Percentiles rank a stretch among this genome's conserved stretches.
Evolutionary conservation across 1,284 basidiomycete genomes (phyloP).

Genomic region (Naganishia liquefaciens): DNA sequence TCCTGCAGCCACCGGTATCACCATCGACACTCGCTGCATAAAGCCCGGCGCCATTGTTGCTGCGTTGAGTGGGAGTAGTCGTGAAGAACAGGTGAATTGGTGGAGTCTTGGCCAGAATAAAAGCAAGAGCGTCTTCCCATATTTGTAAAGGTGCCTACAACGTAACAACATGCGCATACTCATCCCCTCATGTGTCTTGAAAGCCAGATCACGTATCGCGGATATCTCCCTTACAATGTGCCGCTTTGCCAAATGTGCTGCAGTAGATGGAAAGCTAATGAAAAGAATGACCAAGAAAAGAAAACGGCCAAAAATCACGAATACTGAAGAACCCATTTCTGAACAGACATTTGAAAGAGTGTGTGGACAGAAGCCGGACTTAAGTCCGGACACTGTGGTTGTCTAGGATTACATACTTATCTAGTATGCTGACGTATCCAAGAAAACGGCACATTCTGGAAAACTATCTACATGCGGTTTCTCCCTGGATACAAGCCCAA

Average conservation of each 20-base stretch:
- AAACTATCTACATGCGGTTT: constrained; percentile 51
- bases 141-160: background rate
- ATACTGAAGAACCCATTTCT: background rate
- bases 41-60: constrained; percentile 9
- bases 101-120: background rate
- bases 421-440: background rate
- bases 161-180: background rate
- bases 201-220: background rate
- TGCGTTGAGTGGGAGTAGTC: background rate
- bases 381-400: constrained; percentile 9
- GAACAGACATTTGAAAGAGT: constrained; percentile 10
- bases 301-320: background rate
- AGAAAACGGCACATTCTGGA: constrained; percentile 55
- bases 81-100: background rate
- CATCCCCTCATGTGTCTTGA: background rate
- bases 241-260: constrained; percentile 6
- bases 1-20: background rate
- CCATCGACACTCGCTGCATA: constrained; percentile 10
- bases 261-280: background rate
- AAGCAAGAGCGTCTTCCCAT: background rate
- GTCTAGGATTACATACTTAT: background rate
- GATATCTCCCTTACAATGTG: background rate
- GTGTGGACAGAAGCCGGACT: constrained; percentile 3
- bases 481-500: constrained; percentile 39
- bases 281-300: background rate